Conservation (phyloP, 208 protist genomes). For the Trypanosoma mega region DNA sequence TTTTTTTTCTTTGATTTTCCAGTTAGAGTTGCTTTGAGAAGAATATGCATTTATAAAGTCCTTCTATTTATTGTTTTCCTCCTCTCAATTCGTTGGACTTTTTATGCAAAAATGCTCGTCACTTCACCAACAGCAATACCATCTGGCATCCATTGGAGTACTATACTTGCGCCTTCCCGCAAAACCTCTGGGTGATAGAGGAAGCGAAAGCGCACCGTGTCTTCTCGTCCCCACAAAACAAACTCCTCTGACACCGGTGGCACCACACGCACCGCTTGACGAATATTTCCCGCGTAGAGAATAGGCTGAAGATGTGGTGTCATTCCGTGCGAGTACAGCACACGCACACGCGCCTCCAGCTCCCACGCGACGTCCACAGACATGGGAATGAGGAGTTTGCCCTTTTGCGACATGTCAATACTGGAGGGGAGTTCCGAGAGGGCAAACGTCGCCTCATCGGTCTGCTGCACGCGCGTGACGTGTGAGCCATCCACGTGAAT, state of each 20-base stretch:
- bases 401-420: slow-evolving; percentile 63
- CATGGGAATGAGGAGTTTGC: slow-evolving; percentile 50
- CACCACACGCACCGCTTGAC: slow-evolving; percentile 62
- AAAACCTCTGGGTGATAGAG: slow-evolving; percentile 83
- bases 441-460: slow-evolving; percentile 92
- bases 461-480: slow-evolving; percentile 82
- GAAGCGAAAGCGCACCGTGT: slow-evolving; percentile 47
- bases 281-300: slow-evolving; percentile 51
- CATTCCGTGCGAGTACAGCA: slow-evolving; percentile 65
- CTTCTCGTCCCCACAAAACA: slow-evolving; percentile 3
- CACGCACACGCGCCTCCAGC: slow-evolving; percentile 42
- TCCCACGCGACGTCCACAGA: slow-evolving; percentile 23
- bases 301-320: slow-evolving; percentile 64
- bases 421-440: slow-evolving; percentile 72
- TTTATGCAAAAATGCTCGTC: slow-evolving; percentile 12
- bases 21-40: neutral
- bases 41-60: too few relatives aligned
- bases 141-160: slow-evolving; percentile 75
- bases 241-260: slow-evolving; percentile 1
- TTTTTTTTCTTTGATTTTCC: neutral
- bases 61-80: too few relatives aligned
- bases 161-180: slow-evolving; percentile 38
- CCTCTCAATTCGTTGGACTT: neutral
- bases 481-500: slow-evolving; percentile 93
- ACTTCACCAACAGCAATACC: slow-evolving; percentile 67